Percentiles rank a stretch among this genome's conserved stretches.
phyloP scores from a whole-genome alignment of 345 rosid species.

The Sonneratia caseolaris region DNA sequence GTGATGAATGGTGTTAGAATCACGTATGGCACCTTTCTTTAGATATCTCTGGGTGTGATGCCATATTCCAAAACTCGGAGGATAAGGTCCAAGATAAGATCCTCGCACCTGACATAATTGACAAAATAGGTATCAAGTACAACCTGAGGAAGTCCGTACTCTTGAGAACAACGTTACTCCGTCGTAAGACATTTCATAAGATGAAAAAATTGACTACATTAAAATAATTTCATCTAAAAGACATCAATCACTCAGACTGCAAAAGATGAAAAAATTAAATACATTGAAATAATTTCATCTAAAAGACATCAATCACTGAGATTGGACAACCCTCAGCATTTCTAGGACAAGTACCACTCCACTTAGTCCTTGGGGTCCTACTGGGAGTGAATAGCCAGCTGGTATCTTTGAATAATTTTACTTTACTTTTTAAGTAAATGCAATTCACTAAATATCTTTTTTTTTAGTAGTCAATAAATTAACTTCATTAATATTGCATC shows the following conservation, averaged over 20 bases:
- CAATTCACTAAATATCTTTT: neutral
- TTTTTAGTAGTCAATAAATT: no score
- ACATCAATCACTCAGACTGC: neutral
- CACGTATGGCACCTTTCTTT: slow-evolving; percentile 41
- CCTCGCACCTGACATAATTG: slow-evolving; percentile 58
- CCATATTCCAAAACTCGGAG: slow-evolving; percentile 93
- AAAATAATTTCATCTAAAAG: neutral
- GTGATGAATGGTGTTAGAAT: slow-evolving; percentile 59
- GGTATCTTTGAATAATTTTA: neutral
- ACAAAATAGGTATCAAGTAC: neutral
- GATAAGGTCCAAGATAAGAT: slow-evolving; percentile 92
- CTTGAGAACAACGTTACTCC: neutral
- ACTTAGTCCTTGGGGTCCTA: neutral
- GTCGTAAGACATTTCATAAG: neutral
- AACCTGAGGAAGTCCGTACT: neutral
- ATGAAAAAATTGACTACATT: neutral
- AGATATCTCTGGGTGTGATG: slow-evolving; percentile 81
- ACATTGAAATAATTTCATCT: neutral
- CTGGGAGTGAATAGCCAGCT: neutral
- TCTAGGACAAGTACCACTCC: neutral
- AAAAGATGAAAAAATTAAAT: neutral
- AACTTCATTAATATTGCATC: no score
- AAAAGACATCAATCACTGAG: neutral
- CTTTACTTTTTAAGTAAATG: neutral
- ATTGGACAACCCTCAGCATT: neutral